Conservation (phyloP, 306 rosid species). For the Glycine latifolia region DNA sequence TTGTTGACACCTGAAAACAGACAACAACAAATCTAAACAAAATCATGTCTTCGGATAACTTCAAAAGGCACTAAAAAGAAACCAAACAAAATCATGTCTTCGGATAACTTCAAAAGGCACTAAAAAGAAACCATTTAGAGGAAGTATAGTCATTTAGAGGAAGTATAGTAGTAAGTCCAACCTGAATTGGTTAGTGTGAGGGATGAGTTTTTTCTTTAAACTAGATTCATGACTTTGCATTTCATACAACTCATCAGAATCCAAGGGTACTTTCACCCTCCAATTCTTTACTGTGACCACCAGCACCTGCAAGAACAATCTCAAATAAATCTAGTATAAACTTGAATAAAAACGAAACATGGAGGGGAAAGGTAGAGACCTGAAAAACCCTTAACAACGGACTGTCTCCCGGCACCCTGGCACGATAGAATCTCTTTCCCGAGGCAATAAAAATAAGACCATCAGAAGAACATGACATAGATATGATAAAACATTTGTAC, state of each 20-base stretch:
- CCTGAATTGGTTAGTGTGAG: constrained; percentile 54
- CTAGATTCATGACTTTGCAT: constrained; percentile 8
- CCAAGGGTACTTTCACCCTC: constrained; percentile 44
- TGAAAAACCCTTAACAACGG: constrained; percentile 56
- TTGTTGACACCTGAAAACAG: too few relatives aligned
- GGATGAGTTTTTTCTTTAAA: constrained; percentile 39
- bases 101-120: background rate
- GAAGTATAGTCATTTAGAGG: too few relatives aligned
- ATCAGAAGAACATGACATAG: constrained; percentile 49
- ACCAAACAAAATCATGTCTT: background rate
- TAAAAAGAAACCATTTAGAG: background rate
- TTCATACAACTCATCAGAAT: constrained; percentile 48
- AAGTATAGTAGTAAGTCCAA: background rate
- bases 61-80: background rate
- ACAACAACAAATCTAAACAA: too few relatives aligned
- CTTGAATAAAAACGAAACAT: background rate
- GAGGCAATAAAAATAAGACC: constrained; percentile 53
- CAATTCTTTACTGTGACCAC: constrained; percentile 50
- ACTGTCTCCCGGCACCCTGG: constrained; percentile 54
- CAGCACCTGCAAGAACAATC: constrained; percentile 50
- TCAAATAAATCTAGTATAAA: background rate
- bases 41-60: background rate
- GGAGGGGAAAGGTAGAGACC: constrained; percentile 42
- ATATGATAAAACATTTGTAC: constrained; percentile 62
- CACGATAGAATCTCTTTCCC: constrained; percentile 60